Conservation (phyloP, 139 green algal species). For the Desmodesmus armatus region DNA sequence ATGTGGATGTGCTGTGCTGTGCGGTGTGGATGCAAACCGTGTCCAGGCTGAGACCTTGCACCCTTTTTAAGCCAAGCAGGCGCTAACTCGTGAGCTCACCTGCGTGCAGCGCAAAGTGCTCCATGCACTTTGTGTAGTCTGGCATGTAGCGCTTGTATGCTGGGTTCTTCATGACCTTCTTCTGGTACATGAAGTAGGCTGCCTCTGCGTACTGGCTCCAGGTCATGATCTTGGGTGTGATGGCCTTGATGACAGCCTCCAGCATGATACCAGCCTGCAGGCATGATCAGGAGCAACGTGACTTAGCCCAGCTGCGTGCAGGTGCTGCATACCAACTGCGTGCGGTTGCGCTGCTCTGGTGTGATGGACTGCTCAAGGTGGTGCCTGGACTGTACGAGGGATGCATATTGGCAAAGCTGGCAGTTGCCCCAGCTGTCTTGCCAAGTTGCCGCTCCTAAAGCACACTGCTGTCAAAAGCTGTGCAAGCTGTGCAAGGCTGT, state of each 20-base stretch:
- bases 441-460: too few species aligned
- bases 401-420: too few species aligned
- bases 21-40: neutral
- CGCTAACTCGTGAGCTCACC: constrained; percentile 33
- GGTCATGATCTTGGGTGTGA: constrained; percentile 66
- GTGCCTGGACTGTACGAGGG: too few species aligned
- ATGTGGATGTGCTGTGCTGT: neutral
- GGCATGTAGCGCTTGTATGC: constrained; percentile 55
- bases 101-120: constrained; percentile 71
- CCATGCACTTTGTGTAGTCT: constrained; percentile 61
- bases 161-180: constrained; percentile 40
- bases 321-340: too few species aligned
- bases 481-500: too few species aligned
- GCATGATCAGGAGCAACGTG: too few species aligned
- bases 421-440: too few species aligned
- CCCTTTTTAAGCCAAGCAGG: neutral
- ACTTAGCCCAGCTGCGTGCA: too few species aligned
- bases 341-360: too few species aligned
- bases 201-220: constrained; percentile 64
- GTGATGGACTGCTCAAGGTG: too few species aligned
- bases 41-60: neutral
- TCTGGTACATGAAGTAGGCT: constrained; percentile 44
- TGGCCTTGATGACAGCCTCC: constrained; percentile 52
- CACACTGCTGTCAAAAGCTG: too few species aligned
- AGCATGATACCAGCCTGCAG: constrained; percentile 58